These are phyloP conservation scores for Rhazya stricta DNA, from an alignment of 257 asterid species.

Conservation along the genomic window DNA sequence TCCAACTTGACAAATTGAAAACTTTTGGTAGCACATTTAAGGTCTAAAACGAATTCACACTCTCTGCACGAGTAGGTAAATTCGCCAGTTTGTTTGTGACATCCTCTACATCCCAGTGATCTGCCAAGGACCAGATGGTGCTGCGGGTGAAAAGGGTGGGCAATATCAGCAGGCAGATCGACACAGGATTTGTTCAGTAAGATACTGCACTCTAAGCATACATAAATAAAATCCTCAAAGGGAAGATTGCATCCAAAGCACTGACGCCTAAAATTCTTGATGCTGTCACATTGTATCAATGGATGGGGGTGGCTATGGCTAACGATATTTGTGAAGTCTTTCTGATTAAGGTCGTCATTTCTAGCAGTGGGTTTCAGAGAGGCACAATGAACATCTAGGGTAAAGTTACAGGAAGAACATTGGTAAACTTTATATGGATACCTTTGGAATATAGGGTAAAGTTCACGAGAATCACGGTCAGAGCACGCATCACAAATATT, in stretches of 20 bases:
- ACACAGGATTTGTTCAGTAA: neutral
- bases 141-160: conserved; percentile 11
- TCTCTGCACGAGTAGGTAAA: neutral
- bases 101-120: neutral
- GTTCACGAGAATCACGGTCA: neutral
- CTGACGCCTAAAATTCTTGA: neutral
- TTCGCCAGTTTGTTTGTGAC: neutral
- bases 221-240: neutral
- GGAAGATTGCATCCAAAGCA: neutral
- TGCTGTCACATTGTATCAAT: neutral
- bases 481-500: neutral
- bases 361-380: neutral
- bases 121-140: neutral
- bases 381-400: neutral
- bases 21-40: neutral
- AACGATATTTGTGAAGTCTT: no score
- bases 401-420: neutral
- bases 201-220: neutral
- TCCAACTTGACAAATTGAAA: neutral
- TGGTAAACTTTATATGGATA: neutral
- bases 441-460: neutral
- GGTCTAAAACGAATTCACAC: neutral
- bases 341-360: no score
- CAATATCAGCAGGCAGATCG: neutral
- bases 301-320: neutral